phyloP scores from a whole-genome alignment of 2,329 filamentous ascomycete genomes.

The Paecilomyces niveus region DNA sequence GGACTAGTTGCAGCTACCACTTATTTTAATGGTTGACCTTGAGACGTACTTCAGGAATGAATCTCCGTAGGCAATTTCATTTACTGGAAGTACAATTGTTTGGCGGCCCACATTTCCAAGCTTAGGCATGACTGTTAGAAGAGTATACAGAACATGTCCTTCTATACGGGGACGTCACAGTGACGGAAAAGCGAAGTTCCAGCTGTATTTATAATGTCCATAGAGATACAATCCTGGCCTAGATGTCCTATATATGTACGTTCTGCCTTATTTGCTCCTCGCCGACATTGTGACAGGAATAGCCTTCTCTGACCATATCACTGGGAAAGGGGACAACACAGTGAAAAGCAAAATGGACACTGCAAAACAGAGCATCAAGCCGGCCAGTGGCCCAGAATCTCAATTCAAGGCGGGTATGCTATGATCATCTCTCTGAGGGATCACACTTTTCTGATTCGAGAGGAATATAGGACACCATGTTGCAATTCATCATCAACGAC shows the following conservation, averaged over 20 bases:
- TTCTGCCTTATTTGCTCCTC: background rate
- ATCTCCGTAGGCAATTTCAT: background rate
- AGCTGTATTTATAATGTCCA: slow-evolving; percentile 5
- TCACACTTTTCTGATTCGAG: background rate
- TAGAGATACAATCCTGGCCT: background rate
- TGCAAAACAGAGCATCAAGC: background rate
- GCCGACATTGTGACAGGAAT: background rate
- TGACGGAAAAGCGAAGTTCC: background rate
- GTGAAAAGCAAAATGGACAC: background rate
- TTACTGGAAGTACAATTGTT: background rate
- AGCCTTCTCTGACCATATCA: background rate
- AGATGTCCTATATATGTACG: background rate
- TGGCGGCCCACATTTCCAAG: slow-evolving; percentile 5
- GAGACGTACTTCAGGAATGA: background rate
- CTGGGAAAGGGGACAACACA: background rate
- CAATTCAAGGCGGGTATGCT: slow-evolving; percentile 27
- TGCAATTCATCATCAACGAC: slow-evolving; percentile 46
- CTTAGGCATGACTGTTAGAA: background rate
- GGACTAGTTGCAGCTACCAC: too few relatives aligned
- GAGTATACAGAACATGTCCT: background rate
- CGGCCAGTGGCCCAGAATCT: slow-evolving; percentile 18
- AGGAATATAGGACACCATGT: slow-evolving; percentile 39
- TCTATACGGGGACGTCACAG: slow-evolving; percentile 2
- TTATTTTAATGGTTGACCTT: background rate
- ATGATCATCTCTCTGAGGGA: background rate